Percentiles rank a stretch among this genome's conserved stretches.
Conservation (phyloP, 768 basidiomycete genomes). For the Amanita rubescens region DNA sequence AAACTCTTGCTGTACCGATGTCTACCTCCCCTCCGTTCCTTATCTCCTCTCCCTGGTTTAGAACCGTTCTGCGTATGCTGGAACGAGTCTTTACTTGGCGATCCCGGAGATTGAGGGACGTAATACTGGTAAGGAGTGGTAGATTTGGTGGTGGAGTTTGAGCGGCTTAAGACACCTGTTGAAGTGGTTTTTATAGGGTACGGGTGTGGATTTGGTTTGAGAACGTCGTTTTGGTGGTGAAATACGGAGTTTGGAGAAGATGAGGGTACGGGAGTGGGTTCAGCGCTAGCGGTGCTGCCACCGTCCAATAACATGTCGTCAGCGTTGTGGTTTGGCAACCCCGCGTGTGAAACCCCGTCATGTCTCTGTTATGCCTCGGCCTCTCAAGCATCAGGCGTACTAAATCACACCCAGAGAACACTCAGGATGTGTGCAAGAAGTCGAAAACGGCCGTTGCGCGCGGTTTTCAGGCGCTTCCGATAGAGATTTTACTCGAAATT, state of each 20-base stretch:
- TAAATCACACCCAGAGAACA: too few relatives aligned
- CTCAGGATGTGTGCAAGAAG: neutral
- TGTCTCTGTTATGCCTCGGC: neutral
- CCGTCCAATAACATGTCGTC: too few relatives aligned
- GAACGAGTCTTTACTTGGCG: constrained; percentile 14
- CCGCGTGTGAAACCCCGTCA: neutral
- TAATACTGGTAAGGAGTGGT: constrained; percentile 33
- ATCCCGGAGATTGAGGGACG: constrained; percentile 27
- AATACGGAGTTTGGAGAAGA: neutral
- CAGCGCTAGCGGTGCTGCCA: too few relatives aligned
- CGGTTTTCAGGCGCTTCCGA: too few relatives aligned
- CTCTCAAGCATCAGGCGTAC: neutral
- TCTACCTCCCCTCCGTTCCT: constrained; percentile 13
- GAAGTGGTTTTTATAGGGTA: constrained; percentile 80
- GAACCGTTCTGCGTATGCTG: constrained; percentile 5
- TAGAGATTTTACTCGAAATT: too few relatives aligned
- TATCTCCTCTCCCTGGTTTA: too few relatives aligned
- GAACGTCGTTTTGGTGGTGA: neutral
- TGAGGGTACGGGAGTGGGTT: too few relatives aligned
- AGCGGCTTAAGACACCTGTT: constrained; percentile 61
- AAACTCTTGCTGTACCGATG: constrained; percentile 40
- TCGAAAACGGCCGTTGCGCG: too few relatives aligned
- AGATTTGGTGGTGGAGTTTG: constrained; percentile 42
- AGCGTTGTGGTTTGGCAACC: too few relatives aligned
- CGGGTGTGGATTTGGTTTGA: constrained; percentile 60